These are phyloP conservation scores for Betula pendula DNA, from an alignment of 306 rosid genomes.

Conservation along the genomic window DNA sequence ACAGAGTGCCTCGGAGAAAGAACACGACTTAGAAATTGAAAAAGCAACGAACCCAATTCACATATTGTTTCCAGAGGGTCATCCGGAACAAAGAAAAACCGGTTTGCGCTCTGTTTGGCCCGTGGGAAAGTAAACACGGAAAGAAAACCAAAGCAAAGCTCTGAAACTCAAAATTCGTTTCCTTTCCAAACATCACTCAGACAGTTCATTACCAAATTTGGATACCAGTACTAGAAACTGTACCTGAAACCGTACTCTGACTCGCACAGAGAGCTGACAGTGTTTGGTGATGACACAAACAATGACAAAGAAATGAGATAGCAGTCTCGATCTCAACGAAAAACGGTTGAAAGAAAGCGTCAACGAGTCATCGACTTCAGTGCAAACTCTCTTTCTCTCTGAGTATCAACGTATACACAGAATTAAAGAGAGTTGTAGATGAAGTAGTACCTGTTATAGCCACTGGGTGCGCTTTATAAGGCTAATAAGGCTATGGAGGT, in stretches of 20 bases:
- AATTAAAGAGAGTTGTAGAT: background rate
- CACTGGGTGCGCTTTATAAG: background rate
- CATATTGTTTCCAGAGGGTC: constrained; percentile 2
- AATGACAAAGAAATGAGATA: background rate
- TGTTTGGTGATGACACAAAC: background rate
- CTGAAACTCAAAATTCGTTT: constrained; percentile 9
- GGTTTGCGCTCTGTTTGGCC: constrained; percentile 17
- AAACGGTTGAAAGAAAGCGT: background rate
- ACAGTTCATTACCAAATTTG: no score
- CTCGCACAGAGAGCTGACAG: background rate
- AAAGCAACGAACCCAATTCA: constrained; percentile 15
- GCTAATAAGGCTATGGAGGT: background rate
- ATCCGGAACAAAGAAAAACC: constrained; percentile 8
- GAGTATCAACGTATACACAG: background rate
- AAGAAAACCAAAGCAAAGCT: background rate
- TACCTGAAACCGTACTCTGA: background rate
- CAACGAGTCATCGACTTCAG: constrained; percentile 11
- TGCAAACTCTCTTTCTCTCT: background rate
- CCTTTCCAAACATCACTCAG: background rate
- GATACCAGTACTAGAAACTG: background rate
- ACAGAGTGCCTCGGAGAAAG: constrained; percentile 17
- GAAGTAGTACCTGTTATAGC: background rate
- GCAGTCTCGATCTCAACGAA: constrained; percentile 17
- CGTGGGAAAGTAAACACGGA: background rate
- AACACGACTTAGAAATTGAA: background rate